Evolutionary conservation across 495 filamentous ascomycete genomes (phyloP), one percentile per base, ranked within the genome.

Genomic region (Lasiosphaeriaceae sp.): DNA sequence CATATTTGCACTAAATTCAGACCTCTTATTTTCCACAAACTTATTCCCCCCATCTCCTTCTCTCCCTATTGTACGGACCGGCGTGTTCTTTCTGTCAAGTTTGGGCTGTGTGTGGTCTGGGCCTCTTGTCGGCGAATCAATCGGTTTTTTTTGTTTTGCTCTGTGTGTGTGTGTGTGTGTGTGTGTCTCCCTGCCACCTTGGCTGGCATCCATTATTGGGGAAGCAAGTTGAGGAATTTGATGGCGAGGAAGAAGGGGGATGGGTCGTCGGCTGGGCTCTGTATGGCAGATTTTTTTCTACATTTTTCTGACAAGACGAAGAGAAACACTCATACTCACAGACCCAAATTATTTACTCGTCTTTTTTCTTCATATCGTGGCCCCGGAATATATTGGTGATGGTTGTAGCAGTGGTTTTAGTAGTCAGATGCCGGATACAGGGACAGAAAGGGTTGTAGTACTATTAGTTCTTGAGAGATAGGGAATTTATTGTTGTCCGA

Each of bases 321-420:
- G n/a, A 31, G 26, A 31, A 9, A 9, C 50, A 50, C 34, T 50
- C 34, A 58, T 58, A 52, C 44, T 58, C 26, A 9, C 26, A 43
- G 7, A 59, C 56, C 47, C 43, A 48, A 59, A 59, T 43, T 43
- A 59, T 59, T 41, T 50, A 58, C 48, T 45, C 47, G 23, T 58
- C 19, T 53, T 54, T 45, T 45, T 49, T 50, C 24, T 20, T 41
- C 4, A 43, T 24, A 11, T 46, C 21, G 12, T 31, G 26, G 29
- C 21, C 34, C 12, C 24, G 9, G 26, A 31, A 9, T 16, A 47
- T 47, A 47, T 23, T 12, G 26, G 26, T 31, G 26, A 31, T 31
- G 26, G 26, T 31, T 31, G 8, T 19, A 20, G 20, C 31, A 23
- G 20, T 34, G 14, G 14, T 56, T n/a, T 29, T 17, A 51, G 11